Conservation (phyloP, 495 filamentous ascomycete genomes). For the Penicillium parvum region DNA sequence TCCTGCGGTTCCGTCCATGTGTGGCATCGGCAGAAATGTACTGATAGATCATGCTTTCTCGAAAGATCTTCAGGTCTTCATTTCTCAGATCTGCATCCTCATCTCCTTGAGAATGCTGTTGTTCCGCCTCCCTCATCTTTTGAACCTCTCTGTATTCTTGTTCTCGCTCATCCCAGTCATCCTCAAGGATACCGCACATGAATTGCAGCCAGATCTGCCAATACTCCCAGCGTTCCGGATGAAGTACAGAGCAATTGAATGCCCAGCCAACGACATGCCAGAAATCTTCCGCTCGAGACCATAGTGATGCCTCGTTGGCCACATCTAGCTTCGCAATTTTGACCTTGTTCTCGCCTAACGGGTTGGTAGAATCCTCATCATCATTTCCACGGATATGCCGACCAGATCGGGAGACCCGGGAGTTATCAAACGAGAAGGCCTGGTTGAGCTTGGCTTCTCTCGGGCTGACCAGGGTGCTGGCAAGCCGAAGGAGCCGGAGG, state of each 20-base stretch:
- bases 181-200: constrained; percentile 72
- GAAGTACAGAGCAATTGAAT: constrained; percentile 78
- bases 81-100: constrained; percentile 6
- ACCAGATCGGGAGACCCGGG: constrained; percentile 32
- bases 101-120: constrained; percentile 13
- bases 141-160: constrained; percentile 17
- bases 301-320: constrained; percentile 62
- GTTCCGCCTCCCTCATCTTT: constrained; percentile 10
- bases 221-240: constrained; percentile 68
- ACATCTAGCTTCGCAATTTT: constrained; percentile 48
- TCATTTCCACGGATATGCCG: constrained; percentile 21
- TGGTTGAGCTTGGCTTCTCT: constrained; percentile 40
- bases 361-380: constrained; percentile 13
- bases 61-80: constrained; percentile 31
- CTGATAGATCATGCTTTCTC: constrained; percentile 52
- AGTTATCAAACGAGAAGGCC: constrained; percentile 53
- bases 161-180: constrained; percentile 63
- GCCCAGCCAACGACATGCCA: constrained; percentile 91
- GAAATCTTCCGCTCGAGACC: constrained; percentile 72
- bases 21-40: constrained; percentile 42
- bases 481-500: constrained; percentile 54
- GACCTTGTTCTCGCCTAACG: constrained; percentile 16
- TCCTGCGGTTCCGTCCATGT: constrained; percentile 43
- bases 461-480: constrained; percentile 49
- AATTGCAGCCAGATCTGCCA: constrained; percentile 82